Conservation (phyloP, 495 filamentous ascomycete genomes). For the Neurospora discreta region DNA sequence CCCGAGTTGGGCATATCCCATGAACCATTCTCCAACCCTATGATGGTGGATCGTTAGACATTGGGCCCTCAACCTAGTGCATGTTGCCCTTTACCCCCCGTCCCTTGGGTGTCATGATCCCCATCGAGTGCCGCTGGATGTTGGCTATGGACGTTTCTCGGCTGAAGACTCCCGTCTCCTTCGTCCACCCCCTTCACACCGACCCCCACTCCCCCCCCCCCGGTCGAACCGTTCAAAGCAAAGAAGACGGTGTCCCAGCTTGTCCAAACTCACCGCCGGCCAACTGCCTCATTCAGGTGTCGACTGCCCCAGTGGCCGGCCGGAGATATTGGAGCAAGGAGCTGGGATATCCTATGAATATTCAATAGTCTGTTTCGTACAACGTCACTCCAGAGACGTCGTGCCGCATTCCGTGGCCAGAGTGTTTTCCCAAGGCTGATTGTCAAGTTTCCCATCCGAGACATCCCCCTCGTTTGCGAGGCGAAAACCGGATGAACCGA, state of each 20-base stretch:
- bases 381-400: not conserved
- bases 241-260: not conserved
- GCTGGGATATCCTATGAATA: not conserved
- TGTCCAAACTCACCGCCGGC: not conserved
- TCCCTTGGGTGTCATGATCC: not conserved
- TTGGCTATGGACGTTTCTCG: constrained; percentile 6
- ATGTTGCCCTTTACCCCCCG: not conserved
- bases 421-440: not conserved
- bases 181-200: not conserved
- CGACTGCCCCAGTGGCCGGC: not conserved
- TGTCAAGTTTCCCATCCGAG: not conserved
- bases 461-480: not conserved
- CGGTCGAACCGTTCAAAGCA: not conserved
- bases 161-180: constrained; percentile 9
- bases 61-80: not conserved
- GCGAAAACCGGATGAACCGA: not conserved
- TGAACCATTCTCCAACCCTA: not conserved
- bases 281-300: not conserved
- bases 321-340: not conserved
- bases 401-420: not conserved
- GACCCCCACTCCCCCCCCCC: not conserved
- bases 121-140: not conserved
- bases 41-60: not conserved
- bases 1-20: not conserved
- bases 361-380: not conserved